phyloP scores from a whole-genome alignment of 495 filamentous ascomycete species.

The Penicillium arizonense region DNA sequence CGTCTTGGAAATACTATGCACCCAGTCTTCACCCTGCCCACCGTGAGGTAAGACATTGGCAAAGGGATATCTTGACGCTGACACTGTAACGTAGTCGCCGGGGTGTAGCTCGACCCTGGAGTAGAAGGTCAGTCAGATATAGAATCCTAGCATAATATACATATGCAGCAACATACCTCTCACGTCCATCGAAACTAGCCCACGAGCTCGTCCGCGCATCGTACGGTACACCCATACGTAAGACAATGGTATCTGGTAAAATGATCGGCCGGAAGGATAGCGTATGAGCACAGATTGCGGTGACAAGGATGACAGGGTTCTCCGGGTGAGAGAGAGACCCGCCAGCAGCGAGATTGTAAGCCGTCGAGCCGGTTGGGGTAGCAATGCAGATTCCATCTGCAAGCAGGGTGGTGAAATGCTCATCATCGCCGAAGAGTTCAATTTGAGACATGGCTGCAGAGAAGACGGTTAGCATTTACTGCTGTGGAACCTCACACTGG shows the following conservation, averaged over 20 bases:
- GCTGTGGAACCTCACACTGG: background rate
- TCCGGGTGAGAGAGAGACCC: conserved; percentile 95
- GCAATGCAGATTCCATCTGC: conserved; percentile 89
- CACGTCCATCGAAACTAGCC: conserved; percentile 95
- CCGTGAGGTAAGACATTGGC: conserved; percentile 80
- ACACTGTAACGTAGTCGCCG: conserved; percentile 95
- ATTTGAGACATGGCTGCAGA: conserved; percentile 75
- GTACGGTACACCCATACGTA: conserved; percentile 90
- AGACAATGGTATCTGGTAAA: conserved; percentile 88
- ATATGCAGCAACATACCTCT: conserved; percentile 49
- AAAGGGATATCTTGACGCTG: conserved; percentile 89
- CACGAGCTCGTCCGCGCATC: conserved; percentile 85
- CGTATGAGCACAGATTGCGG: conserved; percentile 94
- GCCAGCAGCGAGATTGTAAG: conserved; percentile 95
- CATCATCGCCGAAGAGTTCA: conserved; percentile 92
- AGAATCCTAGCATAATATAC: background rate
- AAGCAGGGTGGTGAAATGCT: conserved; percentile 85
- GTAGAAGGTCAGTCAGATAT: conserved; percentile 2
- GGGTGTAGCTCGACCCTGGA: conserved; percentile 73
- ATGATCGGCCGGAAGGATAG: conserved; percentile 95
- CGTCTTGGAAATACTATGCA: conserved; percentile 85
- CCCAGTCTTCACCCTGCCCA: conserved; percentile 81
- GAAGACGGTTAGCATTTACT: conserved; percentile 23
- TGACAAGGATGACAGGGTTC: conserved; percentile 94
- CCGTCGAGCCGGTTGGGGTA: conserved; percentile 90